phyloP scores from a whole-genome alignment of 2,329 filamentous ascomycete genomes.

The Alternaria alternata region DNA sequence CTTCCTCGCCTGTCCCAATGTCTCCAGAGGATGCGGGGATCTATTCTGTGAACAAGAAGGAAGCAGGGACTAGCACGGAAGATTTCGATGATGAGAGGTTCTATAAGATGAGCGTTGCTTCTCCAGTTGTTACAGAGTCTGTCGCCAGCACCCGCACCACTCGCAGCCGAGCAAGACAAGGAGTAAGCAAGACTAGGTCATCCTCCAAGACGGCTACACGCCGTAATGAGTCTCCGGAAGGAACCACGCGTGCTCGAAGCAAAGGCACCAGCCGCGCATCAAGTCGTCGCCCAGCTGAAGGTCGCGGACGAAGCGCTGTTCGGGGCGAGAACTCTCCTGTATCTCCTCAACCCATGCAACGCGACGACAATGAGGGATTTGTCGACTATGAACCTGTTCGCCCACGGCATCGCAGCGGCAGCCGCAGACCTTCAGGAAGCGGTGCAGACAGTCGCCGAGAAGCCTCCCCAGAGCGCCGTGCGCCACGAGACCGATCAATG shows the following conservation, averaged over 20 bases:
- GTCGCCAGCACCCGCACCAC: slow-evolving; percentile 45
- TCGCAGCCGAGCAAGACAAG: slow-evolving; percentile 45
- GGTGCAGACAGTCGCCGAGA: slow-evolving; percentile 55
- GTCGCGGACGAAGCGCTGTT: slow-evolving; percentile 47
- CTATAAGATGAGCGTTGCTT: slow-evolving; percentile 53
- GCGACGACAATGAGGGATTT: slow-evolving; percentile 62
- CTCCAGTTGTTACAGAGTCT: slow-evolving; percentile 50
- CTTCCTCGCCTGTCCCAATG: slow-evolving; percentile 93
- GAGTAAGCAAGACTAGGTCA: slow-evolving; percentile 46
- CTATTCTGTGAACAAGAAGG: slow-evolving; percentile 57
- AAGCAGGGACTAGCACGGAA: slow-evolving; percentile 53
- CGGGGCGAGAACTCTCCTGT: slow-evolving; percentile 72
- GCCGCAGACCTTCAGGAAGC: slow-evolving; percentile 57
- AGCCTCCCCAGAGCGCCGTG: slow-evolving; percentile 55
- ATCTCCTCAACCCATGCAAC: slow-evolving; percentile 79
- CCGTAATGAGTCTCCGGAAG: slow-evolving; percentile 49
- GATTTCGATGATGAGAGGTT: slow-evolving; percentile 59
- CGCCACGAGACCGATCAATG: slow-evolving; percentile 47
- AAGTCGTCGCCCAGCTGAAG: slow-evolving; percentile 46
- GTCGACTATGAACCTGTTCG: slow-evolving; percentile 70
- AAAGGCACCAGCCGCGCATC: slow-evolving; percentile 44
- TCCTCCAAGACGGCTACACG: slow-evolving; percentile 45
- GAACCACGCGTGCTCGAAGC: slow-evolving; percentile 34
- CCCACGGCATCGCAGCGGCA: slow-evolving; percentile 61
- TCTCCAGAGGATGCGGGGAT: slow-evolving; percentile 78